Percentiles rank a stretch among this genome's conserved stretches.
These are phyloP conservation scores for Trichoderma gamsii DNA, from an alignment of 495 filamentous ascomycete species.

Conservation along the genomic window DNA sequence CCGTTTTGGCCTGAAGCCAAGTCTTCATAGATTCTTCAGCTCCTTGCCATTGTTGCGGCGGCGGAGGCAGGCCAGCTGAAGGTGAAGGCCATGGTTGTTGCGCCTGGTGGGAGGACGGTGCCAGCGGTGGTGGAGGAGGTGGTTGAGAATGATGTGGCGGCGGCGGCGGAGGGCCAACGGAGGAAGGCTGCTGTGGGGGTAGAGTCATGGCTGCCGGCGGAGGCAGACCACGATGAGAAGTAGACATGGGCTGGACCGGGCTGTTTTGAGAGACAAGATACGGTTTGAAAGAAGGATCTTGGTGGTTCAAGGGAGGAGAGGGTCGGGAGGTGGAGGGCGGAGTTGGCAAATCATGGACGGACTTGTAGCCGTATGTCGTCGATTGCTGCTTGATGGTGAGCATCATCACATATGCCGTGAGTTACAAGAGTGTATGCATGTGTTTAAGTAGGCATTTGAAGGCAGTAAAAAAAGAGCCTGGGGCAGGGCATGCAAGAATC, in stretches of 20 bases:
- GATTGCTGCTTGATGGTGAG: conserved; percentile 64
- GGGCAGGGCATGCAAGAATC: conserved; percentile 15
- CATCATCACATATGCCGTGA: conserved; percentile 41
- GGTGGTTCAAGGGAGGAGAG: conserved; percentile 51
- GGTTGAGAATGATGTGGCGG: conserved; percentile 32
- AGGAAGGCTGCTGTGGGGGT: conserved; percentile 39
- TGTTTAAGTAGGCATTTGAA: conserved; percentile 22
- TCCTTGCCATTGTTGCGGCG: conserved; percentile 65
- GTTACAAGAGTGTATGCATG: conserved; percentile 22
- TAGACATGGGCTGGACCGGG: conserved; percentile 52
- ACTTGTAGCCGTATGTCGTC: conserved; percentile 55
- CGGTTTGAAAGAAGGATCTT: conserved; percentile 41
- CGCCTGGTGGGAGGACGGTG: conserved; percentile 18
- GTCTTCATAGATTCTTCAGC: conserved; percentile 74
- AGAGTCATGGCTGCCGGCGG: conserved; percentile 68
- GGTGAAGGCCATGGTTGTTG: conserved; percentile 24
- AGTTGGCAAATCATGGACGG: conserved; percentile 64
- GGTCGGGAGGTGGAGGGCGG: conserved; percentile 53
- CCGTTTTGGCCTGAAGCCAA: conserved; percentile 75
- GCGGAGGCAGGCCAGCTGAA: conserved; percentile 57
- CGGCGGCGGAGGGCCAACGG: conserved; percentile 26
- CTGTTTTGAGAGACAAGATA: neutral
- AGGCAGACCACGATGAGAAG: conserved; percentile 69
- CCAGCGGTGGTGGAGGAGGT: conserved; percentile 26
- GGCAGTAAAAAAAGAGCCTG: conserved; percentile 15